Evolutionary conservation across 768 basidiomycete species (phyloP), one percentile per base, ranked within the genome.

Genomic region (Xanthoconium stramineum): DNA sequence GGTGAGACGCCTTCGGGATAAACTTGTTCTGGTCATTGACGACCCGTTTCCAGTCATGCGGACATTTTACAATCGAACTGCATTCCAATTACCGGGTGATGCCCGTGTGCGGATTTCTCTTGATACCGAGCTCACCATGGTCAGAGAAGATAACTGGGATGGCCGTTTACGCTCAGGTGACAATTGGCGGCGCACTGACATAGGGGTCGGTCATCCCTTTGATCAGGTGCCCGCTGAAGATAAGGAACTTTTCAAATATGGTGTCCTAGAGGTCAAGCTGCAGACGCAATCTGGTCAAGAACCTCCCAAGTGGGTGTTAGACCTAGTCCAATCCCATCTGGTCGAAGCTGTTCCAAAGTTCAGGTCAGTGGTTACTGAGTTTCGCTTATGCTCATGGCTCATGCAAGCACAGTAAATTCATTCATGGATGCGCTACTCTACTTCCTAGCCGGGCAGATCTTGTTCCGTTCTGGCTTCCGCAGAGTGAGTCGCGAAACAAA

Each of bases 291-390:
- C 88, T 58, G 97, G 97, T 0, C 95, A 98, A 70, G 84, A 97
- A 69, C 95, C 97, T 5, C 96, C 96, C 1, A 78, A 88, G 67
- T 99, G 97, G 97, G 93, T 98, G 17, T 85, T 86, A 7, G 96
- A 98, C 53, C 83, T 99, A n/a, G 94, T 98, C 24, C 85, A 89
- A 64, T 93, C 91, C 30, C 94, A 98, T 73, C 75, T 98, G 7
- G 96, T 98, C 17, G 97, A 98, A 72, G 94, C 95, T 13, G 93
- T 99, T 1, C 97, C 97, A 35, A 98, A 98, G 75, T 98, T 98
- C 80, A 90, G 88, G 91, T 81, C 76, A 71, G 66, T 38, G 14
- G 33, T 44, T 19, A 20, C 36, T 52, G 32, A 32, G 55, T 28
- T 35, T 32, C 2, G 13, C 33, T 47, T 49, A 11, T 44, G 14